These are phyloP conservation scores for Excoecaria agallocha DNA, from an alignment of 345 rosid species.

Conservation along the genomic window DNA sequence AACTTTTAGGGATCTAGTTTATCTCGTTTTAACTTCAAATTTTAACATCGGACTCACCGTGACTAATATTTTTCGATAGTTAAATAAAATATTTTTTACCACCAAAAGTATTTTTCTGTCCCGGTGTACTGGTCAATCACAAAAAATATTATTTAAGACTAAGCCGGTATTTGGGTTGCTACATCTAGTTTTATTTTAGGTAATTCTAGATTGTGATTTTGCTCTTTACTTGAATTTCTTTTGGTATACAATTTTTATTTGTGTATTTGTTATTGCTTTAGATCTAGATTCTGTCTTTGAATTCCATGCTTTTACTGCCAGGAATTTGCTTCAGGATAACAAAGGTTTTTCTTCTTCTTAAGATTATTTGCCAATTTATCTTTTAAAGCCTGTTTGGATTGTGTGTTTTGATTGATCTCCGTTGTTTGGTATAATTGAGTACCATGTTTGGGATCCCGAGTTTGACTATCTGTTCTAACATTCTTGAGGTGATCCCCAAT, in stretches of 20 bases:
- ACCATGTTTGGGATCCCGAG: too few relatives aligned
- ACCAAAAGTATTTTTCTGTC: slow-evolving; percentile 17
- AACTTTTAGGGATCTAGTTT: too few relatives aligned
- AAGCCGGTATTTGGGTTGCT: too few relatives aligned
- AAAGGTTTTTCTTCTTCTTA: slow-evolving; percentile 42
- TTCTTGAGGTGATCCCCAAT: slow-evolving; percentile 92
- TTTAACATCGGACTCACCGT: too few relatives aligned
- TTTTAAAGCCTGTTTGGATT: too few relatives aligned
- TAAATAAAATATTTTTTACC: too few relatives aligned
- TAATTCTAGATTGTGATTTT: slow-evolving; percentile 6
- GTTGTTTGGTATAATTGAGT: too few relatives aligned
- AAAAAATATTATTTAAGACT: too few relatives aligned
- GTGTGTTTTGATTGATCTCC: too few relatives aligned
- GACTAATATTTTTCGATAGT: too few relatives aligned
- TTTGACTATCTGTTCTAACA: slow-evolving; percentile 85
- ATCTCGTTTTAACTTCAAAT: too few relatives aligned
- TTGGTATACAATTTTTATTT: background rate
- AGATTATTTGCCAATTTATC: background rate
- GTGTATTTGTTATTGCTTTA: slow-evolving; percentile 18
- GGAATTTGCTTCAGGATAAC: slow-evolving; percentile 62
- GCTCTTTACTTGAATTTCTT: background rate
- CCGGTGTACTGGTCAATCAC: too few relatives aligned
- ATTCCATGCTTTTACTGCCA: slow-evolving; percentile 39
- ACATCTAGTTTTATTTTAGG: slow-evolving; percentile 45
- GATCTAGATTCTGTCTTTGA: slow-evolving; percentile 45